Evolutionary conservation across 2,329 filamentous ascomycete species (phyloP).

Genomic region (Colletotrichum aenigma): DNA sequence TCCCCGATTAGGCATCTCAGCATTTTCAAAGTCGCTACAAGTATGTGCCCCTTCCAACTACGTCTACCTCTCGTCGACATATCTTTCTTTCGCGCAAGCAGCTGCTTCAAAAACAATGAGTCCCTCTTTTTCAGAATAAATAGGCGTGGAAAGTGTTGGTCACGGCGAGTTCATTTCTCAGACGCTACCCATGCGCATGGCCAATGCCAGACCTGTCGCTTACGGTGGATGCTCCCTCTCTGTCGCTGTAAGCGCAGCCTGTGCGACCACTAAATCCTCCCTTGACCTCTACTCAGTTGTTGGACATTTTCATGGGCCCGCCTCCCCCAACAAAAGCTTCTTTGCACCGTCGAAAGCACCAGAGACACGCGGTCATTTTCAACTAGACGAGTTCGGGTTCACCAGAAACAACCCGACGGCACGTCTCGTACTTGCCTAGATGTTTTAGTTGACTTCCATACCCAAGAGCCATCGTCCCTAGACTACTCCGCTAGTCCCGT

Average conservation of each 20-base stretch:
- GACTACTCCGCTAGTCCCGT: background rate
- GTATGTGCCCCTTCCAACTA: background rate
- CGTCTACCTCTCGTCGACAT: rapidly evolving
- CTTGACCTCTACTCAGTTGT: background rate
- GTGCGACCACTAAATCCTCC: background rate
- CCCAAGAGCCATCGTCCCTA: background rate
- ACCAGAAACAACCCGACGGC: background rate
- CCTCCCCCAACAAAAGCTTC: background rate
- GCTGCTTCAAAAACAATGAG: background rate
- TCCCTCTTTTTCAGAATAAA: background rate
- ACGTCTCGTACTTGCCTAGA: background rate
- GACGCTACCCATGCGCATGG: background rate
- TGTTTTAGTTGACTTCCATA: background rate
- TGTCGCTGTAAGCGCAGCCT: background rate
- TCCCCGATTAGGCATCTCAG: background rate
- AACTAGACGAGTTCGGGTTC: background rate
- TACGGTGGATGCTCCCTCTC: background rate
- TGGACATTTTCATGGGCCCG: background rate
- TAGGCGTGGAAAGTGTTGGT: background rate
- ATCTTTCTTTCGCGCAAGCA: background rate
- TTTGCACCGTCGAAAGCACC: background rate
- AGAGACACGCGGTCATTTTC: background rate
- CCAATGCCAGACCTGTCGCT: background rate
- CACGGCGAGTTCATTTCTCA: background rate
- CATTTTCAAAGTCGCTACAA: background rate